These are phyloP conservation scores for Priceomyces carsonii DNA, from an alignment of 805 yeast genomes.

Conservation along the genomic window DNA sequence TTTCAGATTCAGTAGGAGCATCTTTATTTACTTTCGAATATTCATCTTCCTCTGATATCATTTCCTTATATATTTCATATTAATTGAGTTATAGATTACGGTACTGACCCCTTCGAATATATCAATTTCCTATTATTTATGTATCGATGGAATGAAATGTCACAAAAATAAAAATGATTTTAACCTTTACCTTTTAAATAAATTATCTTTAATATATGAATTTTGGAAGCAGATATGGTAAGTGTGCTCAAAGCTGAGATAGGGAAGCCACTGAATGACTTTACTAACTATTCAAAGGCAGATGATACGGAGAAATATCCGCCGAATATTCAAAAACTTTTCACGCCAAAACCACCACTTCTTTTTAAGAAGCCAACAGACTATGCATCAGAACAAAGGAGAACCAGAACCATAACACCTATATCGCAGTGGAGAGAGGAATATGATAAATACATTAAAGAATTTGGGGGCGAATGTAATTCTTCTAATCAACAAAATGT, in stretches of 20 bases:
- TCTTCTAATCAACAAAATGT: background rate
- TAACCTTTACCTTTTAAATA: too few species aligned
- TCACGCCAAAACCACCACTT: conserved; percentile 60
- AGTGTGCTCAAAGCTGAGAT: too few species aligned
- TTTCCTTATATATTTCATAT: too few species aligned
- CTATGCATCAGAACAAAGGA: conserved; percentile 46
- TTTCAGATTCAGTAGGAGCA: conserved; percentile 23
- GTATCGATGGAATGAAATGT: too few species aligned
- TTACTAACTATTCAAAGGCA: conserved; percentile 10
- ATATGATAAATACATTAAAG: conserved; percentile 27
- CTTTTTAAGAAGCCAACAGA: conserved; percentile 51
- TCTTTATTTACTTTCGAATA: background rate
- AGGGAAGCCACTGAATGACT: too few species aligned
- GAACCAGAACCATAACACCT: conserved; percentile 49
- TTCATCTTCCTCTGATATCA: background rate
- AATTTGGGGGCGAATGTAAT: conserved; percentile 10
- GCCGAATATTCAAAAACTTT: conserved; percentile 48
- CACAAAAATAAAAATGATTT: too few species aligned
- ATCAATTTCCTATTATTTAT: too few species aligned
- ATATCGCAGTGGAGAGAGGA: conserved; percentile 33
- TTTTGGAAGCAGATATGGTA: conserved; percentile 1
- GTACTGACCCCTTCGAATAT: too few species aligned
- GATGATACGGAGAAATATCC: conserved; percentile 34
- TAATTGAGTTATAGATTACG: too few species aligned
- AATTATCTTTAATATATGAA: too few species aligned